Evolutionary conservation across 805 yeast species (phyloP).

Genomic region (Ogataea nonfermentans): DNA sequence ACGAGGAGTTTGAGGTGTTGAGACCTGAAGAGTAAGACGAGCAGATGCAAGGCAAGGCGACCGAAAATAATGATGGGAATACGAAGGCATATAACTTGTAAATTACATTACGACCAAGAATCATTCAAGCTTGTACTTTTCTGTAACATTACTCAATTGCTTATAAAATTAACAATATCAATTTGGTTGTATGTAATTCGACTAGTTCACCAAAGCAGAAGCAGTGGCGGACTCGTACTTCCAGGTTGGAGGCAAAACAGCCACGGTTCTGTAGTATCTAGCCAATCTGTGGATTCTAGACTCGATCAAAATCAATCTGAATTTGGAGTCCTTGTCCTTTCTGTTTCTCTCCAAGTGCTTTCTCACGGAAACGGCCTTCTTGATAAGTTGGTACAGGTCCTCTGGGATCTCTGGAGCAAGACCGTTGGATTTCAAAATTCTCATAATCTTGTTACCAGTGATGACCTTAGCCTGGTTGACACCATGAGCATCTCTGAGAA

Average conservation of each 20-base stretch:
- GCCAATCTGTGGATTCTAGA: constrained; percentile 99
- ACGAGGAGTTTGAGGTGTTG: constrained; percentile 36
- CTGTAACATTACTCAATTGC: background rate
- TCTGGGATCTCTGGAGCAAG: constrained; percentile 99
- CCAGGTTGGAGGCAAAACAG: constrained; percentile 99
- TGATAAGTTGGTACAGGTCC: constrained; percentile 97
- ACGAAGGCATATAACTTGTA: constrained; percentile 1
- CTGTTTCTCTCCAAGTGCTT: constrained; percentile 99
- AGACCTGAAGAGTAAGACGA: constrained; percentile 15
- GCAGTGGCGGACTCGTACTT: constrained; percentile 99
- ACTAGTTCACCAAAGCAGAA: constrained; percentile 98
- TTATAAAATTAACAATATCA: background rate
- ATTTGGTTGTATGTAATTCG: constrained; percentile 25
- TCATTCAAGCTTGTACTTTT: background rate
- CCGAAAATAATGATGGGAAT: background rate
- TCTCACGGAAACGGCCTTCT: constrained; percentile 99
- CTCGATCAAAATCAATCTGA: constrained; percentile 99
- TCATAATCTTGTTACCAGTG: constrained; percentile 99
- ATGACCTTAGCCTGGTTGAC: constrained; percentile 95
- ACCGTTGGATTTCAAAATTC: constrained; percentile 99
- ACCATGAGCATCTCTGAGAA: constrained; percentile 99
- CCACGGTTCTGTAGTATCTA: constrained; percentile 99
- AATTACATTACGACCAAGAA: constrained; percentile 5
- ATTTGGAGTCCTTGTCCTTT: constrained; percentile 99
- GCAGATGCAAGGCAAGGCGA: background rate